A percentile compares a stretch with the other conserved stretches of the same genome.
Conservation (phyloP, 108 stramenopile species). For the Schizochytrium sp. region DNA sequence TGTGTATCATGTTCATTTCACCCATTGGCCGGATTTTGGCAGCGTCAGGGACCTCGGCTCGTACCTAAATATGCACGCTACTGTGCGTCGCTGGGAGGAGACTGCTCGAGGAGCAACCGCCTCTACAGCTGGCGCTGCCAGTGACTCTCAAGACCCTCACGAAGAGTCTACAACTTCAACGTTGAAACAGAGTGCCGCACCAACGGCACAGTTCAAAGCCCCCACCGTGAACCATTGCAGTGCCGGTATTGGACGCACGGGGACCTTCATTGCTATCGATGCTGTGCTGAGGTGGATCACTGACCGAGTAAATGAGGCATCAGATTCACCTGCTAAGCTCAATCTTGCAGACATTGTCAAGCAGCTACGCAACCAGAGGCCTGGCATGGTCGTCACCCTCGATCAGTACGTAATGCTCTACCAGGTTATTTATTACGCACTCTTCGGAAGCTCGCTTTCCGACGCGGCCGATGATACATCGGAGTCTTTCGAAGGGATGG, state of each 20-base stretch:
- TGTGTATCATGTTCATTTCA: conserved; percentile 35
- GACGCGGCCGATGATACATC: not conserved
- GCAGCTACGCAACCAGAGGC: conserved; percentile 52
- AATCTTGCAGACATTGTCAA: not conserved
- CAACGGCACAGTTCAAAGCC: not conserved
- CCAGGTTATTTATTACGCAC: conserved; percentile 52
- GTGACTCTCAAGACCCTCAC: too few species aligned
- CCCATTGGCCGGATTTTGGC: conserved; percentile 50
- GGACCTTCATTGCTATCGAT: conserved; percentile 56
- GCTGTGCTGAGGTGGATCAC: conserved; percentile 12
- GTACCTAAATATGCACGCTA: conserved; percentile 20
- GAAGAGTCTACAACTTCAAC: too few species aligned
- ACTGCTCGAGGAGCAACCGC: not conserved
- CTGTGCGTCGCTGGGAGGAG: not conserved
- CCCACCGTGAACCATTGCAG: conserved; percentile 33
- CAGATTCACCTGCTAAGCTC: not conserved
- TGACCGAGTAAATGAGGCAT: not conserved
- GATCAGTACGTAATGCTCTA: conserved; percentile 60
- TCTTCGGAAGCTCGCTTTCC: conserved; percentile 16
- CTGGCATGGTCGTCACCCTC: conserved; percentile 42
- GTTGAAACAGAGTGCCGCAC: too few species aligned
- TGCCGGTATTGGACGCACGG: conserved; percentile 55
- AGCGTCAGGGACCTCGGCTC: conserved; percentile 9
- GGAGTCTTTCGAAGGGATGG: conserved; percentile 48
- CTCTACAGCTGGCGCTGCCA: too few species aligned